Evolutionary conservation across 495 filamentous ascomycete species (phyloP), one percentile per base, ranked within the genome.

Genomic region (Aspergillus olivimuriae): DNA sequence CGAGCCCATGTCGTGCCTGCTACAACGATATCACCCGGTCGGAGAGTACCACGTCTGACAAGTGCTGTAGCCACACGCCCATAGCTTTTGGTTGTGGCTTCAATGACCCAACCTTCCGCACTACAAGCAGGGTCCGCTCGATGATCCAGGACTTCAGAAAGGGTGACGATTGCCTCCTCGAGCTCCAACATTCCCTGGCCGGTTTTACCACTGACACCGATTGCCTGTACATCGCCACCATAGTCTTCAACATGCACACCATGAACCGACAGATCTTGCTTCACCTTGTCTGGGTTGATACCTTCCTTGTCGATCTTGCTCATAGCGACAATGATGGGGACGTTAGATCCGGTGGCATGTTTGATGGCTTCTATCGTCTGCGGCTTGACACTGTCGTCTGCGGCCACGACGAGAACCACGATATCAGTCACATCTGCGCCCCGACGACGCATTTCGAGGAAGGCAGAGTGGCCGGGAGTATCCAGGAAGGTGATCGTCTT

Each of bases 351-450:
- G 36, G 83, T 84, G 4, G 94, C 92, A 53, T 97, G 92, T 56
- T 92, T 95, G 59, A 99, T 85, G 10, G 92, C 91, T 62, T 99
- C 94, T 8, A 97, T 73, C 1, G 94, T 99, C 57, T 99, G 94
- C 1, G 94, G 94, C 64, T 88, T 99, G 43, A 99, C 92, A 56
- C 86, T 90, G 60, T 99, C 94, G 64, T 99, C 94, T 12, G 94
- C 91, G 2, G 92, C 94, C 4, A 99, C 91, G 0, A 99, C 94
- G 19, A 99, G 69, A 38, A 99, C 83, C 17, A 97, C 87, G 43
- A 99, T 95, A 61, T 99, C 94, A 10, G 94, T 99, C 16, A 96
- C 88, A 46, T 88, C 88, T 34, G 94, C 94, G 44, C 94, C 94
- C 43, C 94, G 83, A 53, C 94, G 87, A 2, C 94, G 84, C 94